These are phyloP conservation scores for Cnidoscolus chayamansa DNA, from an alignment of 441 rosid species.

Conservation along the genomic window DNA sequence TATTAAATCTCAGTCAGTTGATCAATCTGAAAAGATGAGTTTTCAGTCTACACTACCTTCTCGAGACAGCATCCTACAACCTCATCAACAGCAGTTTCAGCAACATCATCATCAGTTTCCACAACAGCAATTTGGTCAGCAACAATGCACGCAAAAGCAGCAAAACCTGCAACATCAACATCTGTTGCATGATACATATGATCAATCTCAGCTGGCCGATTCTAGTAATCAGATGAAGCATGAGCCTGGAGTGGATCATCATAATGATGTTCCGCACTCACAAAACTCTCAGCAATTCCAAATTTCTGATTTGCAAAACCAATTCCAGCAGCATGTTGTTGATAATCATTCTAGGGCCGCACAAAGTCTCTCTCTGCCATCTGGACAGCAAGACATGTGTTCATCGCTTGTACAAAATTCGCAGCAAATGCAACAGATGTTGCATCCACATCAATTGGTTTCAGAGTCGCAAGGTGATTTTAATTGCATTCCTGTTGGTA, in stretches of 20 bases:
- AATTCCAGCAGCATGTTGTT: constrained; percentile 60
- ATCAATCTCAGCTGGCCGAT: constrained; percentile 62
- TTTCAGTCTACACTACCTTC: constrained; percentile 50
- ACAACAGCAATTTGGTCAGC: constrained; percentile 69
- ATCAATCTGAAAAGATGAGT: constrained; percentile 52
- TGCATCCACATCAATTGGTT: constrained; percentile 57
- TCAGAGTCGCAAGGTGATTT: constrained; percentile 57
- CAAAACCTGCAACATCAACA: constrained; percentile 71
- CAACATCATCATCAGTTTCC: constrained; percentile 60
- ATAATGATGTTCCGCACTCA: constrained; percentile 47
- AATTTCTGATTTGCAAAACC: constrained; percentile 68
- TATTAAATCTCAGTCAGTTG: constrained; percentile 43
- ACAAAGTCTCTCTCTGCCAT: constrained; percentile 43
- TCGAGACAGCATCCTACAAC: constrained; percentile 47
- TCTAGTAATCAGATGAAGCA: constrained; percentile 59
- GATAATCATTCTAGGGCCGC: constrained; percentile 50
- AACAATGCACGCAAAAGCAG: constrained; percentile 62
- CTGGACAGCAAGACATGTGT: constrained; percentile 51
- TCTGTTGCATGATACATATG: constrained; percentile 49
- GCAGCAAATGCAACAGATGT: constrained; percentile 69
- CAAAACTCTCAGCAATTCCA: constrained; percentile 63
- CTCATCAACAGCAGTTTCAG: constrained; percentile 78
- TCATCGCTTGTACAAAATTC: constrained; percentile 56
- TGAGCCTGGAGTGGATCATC: constrained; percentile 74
- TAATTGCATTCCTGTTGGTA: constrained; percentile 49